These are phyloP conservation scores for Beta corolliflora DNA, from an alignment of 179 eudicot species.

Conservation along the genomic window DNA sequence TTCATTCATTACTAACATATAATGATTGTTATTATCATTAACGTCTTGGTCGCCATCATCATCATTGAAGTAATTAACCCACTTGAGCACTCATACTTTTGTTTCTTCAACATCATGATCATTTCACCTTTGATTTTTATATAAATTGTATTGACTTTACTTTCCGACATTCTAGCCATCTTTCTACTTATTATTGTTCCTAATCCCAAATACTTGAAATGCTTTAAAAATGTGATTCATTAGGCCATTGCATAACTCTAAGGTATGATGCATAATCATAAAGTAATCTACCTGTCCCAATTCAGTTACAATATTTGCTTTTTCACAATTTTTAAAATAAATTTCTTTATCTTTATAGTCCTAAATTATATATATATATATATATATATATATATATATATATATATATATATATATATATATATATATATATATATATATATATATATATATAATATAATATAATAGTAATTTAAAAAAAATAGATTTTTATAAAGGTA, in stretches of 20 bases:
- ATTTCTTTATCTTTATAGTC: too few species aligned
- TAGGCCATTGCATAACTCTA: neutral
- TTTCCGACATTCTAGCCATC: conserved; percentile 3
- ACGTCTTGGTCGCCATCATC: conserved; percentile 12
- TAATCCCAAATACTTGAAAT: neutral
- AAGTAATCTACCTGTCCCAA: too few species aligned
- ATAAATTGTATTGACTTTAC: conserved; percentile 1
- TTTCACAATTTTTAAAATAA: too few species aligned
- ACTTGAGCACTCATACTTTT: conserved; percentile 17
- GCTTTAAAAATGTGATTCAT: neutral
- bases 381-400: too few species aligned
- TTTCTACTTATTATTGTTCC: neutral
- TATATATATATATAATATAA: too few species aligned
- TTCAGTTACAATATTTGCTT: too few species aligned
- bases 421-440: too few species aligned
- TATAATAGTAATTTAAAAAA: too few species aligned
- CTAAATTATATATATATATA: too few species aligned
- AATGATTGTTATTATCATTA: conserved; percentile 31
- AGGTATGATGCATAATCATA: too few species aligned
- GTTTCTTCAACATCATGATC: conserved; percentile 24
- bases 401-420: too few species aligned
- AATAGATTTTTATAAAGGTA: too few species aligned
- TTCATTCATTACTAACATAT: conserved; percentile 13
- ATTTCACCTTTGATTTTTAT: conserved; percentile 21
- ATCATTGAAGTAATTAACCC: conserved; percentile 25